Base-by-base conservation (phyloP, 225 moss, liverwort and hornwort species). In the Lunularia cruciata region DNA sequence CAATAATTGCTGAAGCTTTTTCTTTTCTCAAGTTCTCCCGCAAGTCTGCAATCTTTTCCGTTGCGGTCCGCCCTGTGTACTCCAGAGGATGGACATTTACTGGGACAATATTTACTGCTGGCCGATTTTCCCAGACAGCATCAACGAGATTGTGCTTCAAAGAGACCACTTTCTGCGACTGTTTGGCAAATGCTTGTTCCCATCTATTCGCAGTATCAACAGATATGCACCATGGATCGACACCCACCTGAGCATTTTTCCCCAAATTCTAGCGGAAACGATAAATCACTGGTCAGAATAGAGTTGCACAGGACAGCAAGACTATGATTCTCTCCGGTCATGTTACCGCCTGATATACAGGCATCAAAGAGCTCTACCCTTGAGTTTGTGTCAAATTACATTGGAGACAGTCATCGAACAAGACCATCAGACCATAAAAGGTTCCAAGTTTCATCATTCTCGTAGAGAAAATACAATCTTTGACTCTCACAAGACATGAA, bases 191-290 rank as follows among this genome's bases (percentile, higher is more conserved):
- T 19, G 84, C 84, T 72, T 81, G 88, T 59, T 88, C 86, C 90
- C 90, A 91, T 72, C 86, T 82, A 67, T 86, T 88, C 57, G 86
- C 86, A 55, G 90, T 88, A 70, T 91, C 90, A 58, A 91, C 86
- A 28, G 90, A 86, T 69, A 91, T 88, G 78, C 88, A 88, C 74
- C 83, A 83, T 20, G 90, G 75, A 40, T 91, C 90, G 40, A 91
- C 64, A 69, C 86, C 90, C 6, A 91, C 78, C 64, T 78, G 77
- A 25, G 84, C 84, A 76, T 76, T 80, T 40, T 81, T 80, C 3
- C 42, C 79, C 79, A 90, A 69, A 76, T 90, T 85, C 89, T 90
- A 83, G 72, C 65, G 49, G 56, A 31, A 46, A 28, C n/a, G 13
- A 40, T 13, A 40, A 40, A 40, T 40, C 40, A 40, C 8, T 13